Conservation (phyloP, 257 asterid genomes). For the Scutellaria baicalensis region DNA sequence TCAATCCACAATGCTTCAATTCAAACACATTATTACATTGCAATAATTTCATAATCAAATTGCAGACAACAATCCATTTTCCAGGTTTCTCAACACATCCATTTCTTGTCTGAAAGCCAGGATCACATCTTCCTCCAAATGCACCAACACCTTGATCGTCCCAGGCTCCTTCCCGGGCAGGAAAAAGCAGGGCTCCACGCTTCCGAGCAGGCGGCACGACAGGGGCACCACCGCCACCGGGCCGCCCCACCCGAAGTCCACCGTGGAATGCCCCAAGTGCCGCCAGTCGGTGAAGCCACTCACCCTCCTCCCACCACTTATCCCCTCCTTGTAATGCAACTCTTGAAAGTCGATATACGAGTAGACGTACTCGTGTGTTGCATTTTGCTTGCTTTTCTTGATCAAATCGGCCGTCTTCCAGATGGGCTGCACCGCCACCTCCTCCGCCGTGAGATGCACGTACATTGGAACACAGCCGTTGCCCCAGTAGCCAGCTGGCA, state of each 20-base stretch:
- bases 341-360: conserved; percentile 72
- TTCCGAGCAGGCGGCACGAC: conserved; percentile 56
- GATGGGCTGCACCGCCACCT: conserved; percentile 46
- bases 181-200: conserved; percentile 68
- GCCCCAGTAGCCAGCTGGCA: conserved; percentile 82
- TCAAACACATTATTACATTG: too few species aligned
- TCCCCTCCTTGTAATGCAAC: conserved; percentile 50
- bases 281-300: conserved; percentile 93
- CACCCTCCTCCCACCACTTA: conserved; percentile 52
- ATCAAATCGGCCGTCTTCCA: conserved; percentile 49
- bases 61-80: conserved; percentile 12
- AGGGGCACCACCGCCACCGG: conserved; percentile 66
- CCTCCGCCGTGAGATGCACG: conserved; percentile 47
- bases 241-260: conserved; percentile 87
- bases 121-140: conserved; percentile 51
- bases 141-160: conserved; percentile 42
- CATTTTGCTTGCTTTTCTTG: conserved; percentile 62
- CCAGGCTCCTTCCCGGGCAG: conserved; percentile 59
- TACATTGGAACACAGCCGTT: conserved; percentile 87
- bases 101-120: conserved; percentile 40
- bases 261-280: conserved; percentile 85
- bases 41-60: background rate
- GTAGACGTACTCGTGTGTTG: conserved; percentile 44
- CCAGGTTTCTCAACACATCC: conserved; percentile 23
- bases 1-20: too few species aligned